Percentiles rank a stretch among this genome's conserved stretches.
These are phyloP conservation scores for Cladosporium colombiae DNA, from an alignment of 2,329 filamentous ascomycete species.

Conservation along the genomic window DNA sequence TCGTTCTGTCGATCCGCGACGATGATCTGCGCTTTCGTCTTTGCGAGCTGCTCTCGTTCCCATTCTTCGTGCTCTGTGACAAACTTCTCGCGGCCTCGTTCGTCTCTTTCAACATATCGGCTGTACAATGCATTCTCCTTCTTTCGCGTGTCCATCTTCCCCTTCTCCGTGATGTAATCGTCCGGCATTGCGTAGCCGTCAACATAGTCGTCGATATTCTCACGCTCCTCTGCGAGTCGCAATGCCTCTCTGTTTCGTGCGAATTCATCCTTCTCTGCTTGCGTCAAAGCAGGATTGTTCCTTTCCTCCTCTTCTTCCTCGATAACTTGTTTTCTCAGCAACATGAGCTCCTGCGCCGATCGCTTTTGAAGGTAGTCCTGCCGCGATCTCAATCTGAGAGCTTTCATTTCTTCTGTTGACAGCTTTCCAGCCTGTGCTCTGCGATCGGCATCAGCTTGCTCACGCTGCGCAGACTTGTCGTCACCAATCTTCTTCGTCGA, in stretches of 20 bases:
- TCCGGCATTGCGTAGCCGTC: constrained; percentile 94
- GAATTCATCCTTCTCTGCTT: constrained; percentile 83
- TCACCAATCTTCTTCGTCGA: constrained; percentile 69
- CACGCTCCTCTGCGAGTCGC: constrained; percentile 66
- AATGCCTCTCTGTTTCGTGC: constrained; percentile 75
- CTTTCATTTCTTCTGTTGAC: constrained; percentile 71
- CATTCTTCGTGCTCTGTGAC: constrained; percentile 95
- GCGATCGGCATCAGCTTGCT: constrained; percentile 55
- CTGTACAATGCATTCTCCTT: constrained; percentile 91
- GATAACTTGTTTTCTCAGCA: constrained; percentile 86
- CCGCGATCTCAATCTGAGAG: constrained; percentile 78
- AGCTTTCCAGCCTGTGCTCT: constrained; percentile 64
- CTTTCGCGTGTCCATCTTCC: constrained; percentile 80
- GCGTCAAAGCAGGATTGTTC: constrained; percentile 70
- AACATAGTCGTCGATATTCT: constrained; percentile 84
- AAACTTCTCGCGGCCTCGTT: constrained; percentile 83
- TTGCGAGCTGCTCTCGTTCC: constrained; percentile 85
- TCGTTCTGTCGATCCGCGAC: constrained; percentile 73
- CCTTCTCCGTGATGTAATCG: constrained; percentile 92
- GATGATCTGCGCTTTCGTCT: constrained; percentile 83
- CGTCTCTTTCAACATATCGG: constrained; percentile 83
- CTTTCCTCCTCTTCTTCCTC: constrained; percentile 81
- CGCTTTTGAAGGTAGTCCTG: constrained; percentile 94
- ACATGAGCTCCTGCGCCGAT: constrained; percentile 77
- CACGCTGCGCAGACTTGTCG: constrained; percentile 51